Percentiles rank a stretch among this genome's conserved stretches.
phyloP scores from a whole-genome alignment of 148 eudicot genomes.

The Vaccinium myrtillus region DNA sequence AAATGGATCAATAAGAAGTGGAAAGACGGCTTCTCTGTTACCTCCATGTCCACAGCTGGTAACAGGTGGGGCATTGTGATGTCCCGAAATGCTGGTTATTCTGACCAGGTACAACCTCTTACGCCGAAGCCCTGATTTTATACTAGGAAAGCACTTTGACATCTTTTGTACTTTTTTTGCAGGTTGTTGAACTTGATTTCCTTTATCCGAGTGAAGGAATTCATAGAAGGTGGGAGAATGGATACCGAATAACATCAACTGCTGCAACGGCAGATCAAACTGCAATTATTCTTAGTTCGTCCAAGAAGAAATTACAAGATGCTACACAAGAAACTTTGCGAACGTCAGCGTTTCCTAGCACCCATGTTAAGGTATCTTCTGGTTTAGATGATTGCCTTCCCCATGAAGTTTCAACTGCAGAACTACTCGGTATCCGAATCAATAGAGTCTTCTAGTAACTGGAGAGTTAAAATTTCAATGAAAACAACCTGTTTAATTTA shows the following conservation, averaged over 20 bases:
- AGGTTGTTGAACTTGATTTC: slow-evolving; percentile 43
- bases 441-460: background rate
- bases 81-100: slow-evolving; percentile 50
- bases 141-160: background rate
- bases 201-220: slow-evolving; percentile 61
- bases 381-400: background rate
- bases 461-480: background rate
- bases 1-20: slow-evolving; percentile 64
- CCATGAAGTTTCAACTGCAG: background rate
- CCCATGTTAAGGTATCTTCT: slow-evolving; percentile 48
- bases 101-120: slow-evolving; percentile 36
- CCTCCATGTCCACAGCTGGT: slow-evolving; percentile 55
- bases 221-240: slow-evolving; percentile 54
- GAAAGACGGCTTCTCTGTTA: slow-evolving; percentile 54
- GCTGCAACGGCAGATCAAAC: slow-evolving; percentile 54
- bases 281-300: slow-evolving; percentile 45
- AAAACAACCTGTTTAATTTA: background rate
- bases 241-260: slow-evolving; percentile 45
- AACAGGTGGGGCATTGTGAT: slow-evolving; percentile 51
- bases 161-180: slow-evolving; percentile 9
- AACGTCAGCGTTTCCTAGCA: slow-evolving; percentile 42
- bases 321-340: slow-evolving; percentile 51
- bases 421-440: background rate
- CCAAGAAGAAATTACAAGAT: slow-evolving; percentile 39
- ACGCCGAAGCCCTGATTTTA: background rate